Conservation (phyloP, 1,139 yeast genomes). For the Ogataea hybrid region DNA sequence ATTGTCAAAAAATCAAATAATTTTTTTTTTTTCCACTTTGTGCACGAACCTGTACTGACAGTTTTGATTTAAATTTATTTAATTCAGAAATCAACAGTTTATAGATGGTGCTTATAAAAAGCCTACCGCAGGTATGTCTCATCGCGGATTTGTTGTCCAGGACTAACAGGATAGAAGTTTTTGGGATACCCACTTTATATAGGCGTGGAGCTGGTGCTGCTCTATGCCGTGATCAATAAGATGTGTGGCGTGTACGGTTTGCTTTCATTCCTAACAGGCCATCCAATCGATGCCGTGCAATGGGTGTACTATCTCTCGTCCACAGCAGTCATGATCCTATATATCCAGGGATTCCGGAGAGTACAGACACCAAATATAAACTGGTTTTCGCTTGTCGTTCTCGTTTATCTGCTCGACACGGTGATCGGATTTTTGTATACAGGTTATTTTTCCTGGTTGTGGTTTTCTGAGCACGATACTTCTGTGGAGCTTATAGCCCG, state of each 20-base stretch:
- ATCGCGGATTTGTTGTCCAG: neutral
- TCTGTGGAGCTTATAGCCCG: slow-evolving; percentile 2
- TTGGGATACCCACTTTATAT: slow-evolving; percentile 74
- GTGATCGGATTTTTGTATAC: slow-evolving; percentile 66
- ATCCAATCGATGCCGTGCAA: slow-evolving; percentile 78
- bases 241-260: slow-evolving; percentile 89
- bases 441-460: slow-evolving; percentile 65
- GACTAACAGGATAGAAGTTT: slow-evolving; percentile 39
- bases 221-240: slow-evolving; percentile 78
- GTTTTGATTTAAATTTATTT: neutral
- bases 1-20: slow-evolving; percentile 1
- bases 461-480: slow-evolving; percentile 49
- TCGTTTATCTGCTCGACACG: slow-evolving; percentile 67
- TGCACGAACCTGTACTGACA: slow-evolving; percentile 6
- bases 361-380: slow-evolving; percentile 47
- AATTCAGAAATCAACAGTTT: neutral
- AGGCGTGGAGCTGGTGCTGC: slow-evolving; percentile 84
- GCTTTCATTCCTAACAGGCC: slow-evolving; percentile 84
- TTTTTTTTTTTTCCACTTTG: neutral
- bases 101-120: slow-evolving; percentile 12
- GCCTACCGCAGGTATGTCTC: slow-evolving; percentile 17
- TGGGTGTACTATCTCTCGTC: slow-evolving; percentile 78
- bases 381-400: slow-evolving; percentile 57
- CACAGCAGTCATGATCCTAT: slow-evolving; percentile 61
- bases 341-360: slow-evolving; percentile 56